A percentile compares a stretch with the other conserved stretches of the same genome.
Conservation (phyloP, 164 flowering plant species). For the Piper betle region DNA sequence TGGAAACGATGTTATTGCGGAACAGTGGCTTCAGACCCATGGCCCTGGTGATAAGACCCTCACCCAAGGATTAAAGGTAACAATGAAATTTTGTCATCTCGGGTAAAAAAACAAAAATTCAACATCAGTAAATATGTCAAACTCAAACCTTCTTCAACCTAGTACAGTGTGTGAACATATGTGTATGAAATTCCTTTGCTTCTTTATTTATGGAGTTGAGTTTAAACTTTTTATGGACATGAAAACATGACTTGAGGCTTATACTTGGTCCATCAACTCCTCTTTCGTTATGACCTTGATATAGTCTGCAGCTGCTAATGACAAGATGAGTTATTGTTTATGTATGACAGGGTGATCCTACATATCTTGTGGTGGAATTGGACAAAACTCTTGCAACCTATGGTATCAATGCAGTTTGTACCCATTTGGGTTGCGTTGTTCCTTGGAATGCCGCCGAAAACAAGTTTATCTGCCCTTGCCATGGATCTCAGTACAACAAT, state of each 20-base stretch:
- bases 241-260: no score
- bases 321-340: not conserved
- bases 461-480: conserved; percentile 92
- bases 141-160: no score
- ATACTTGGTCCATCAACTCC: no score
- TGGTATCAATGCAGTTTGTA: conserved; percentile 89
- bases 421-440: conserved; percentile 93
- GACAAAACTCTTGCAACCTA: conserved; percentile 75
- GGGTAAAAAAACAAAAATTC: no score
- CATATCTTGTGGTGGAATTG: conserved; percentile 81
- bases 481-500: conserved; percentile 88
- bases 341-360: conserved; percentile 74
- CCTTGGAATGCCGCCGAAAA: conserved; percentile 76
- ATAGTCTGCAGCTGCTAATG: not conserved
- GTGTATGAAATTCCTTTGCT: no score
- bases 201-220: no score
- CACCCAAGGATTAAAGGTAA: conserved; percentile 79
- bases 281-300: no score
- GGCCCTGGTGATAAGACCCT: conserved; percentile 89
- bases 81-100: not conserved
- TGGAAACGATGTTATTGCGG: conserved; percentile 69
- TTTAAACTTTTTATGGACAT: no score
- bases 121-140: no score
- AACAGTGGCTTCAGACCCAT: conserved; percentile 72
- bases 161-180: no score